Evolutionary conservation across 768 basidiomycete genomes (phyloP).

Genomic region (Lactarius pseudohatsudake): DNA sequence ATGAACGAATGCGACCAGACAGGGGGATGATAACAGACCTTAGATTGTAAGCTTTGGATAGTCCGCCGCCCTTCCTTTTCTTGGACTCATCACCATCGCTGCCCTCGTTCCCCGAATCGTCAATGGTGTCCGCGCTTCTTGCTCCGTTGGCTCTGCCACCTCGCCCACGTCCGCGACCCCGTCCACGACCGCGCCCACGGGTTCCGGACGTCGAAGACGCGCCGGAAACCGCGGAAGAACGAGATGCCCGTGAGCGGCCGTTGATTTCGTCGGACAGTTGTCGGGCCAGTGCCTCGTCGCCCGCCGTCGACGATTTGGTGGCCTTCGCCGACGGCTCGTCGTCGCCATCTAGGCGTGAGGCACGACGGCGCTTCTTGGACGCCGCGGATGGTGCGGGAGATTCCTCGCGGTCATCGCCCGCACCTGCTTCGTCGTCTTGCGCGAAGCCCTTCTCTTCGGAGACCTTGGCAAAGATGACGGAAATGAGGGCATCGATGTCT

Average conservation of each 20-base stretch:
- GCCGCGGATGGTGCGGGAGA: constrained; percentile 4
- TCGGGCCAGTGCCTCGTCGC: constrained; percentile 39
- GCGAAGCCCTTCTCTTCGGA: constrained; percentile 35
- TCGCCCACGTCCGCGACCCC: constrained; percentile 27
- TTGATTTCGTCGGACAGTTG: constrained; percentile 47
- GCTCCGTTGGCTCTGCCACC: constrained; percentile 35
- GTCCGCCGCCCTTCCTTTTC: constrained; percentile 56
- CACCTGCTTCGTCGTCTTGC: constrained; percentile 29
- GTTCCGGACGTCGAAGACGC: constrained; percentile 24
- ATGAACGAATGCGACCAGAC: constrained; percentile 15
- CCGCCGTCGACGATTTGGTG: constrained; percentile 33
- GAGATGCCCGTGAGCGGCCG: constrained; percentile 36
- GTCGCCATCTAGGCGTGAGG: constrained; percentile 27
- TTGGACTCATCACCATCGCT: constrained; percentile 41
- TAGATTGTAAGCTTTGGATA: constrained; percentile 72
- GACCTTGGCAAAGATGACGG: constrained; percentile 61
- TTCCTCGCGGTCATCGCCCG: constrained; percentile 11
- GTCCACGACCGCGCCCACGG: constrained; percentile 26
- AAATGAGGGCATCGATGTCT: constrained; percentile 69
- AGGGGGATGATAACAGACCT: constrained; percentile 47
- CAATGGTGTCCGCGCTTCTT: constrained; percentile 37
- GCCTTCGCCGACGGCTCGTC: constrained; percentile 24
- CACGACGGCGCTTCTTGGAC: constrained; percentile 29
- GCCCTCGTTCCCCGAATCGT: constrained; percentile 40
- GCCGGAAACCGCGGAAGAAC: constrained; percentile 30